Evolutionary conservation across 1,284 basidiomycete species (phyloP).

Genomic region (Malassezia obtusa): DNA sequence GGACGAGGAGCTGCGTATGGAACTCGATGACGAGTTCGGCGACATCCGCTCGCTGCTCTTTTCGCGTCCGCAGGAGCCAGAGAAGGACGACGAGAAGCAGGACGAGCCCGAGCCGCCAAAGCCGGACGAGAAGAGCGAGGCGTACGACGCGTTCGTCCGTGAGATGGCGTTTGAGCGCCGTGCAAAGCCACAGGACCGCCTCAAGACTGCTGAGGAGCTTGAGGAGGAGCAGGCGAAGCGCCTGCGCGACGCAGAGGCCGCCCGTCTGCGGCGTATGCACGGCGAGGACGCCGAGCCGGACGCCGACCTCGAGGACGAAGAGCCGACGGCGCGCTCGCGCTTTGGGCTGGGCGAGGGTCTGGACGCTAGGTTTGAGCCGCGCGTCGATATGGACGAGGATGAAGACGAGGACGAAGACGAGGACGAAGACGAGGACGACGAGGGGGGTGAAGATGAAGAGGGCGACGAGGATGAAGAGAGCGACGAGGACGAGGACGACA

Average conservation of each 20-base stretch:
- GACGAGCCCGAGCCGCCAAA: slow-evolving; percentile 2
- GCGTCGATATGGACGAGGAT: slow-evolving; percentile 75
- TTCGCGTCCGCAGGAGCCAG: slow-evolving; percentile 10
- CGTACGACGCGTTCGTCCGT: slow-evolving; percentile 81
- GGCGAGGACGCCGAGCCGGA: slow-evolving; percentile 58
- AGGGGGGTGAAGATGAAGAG: slow-evolving; percentile 35
- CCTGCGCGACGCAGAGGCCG: slow-evolving; percentile 74
- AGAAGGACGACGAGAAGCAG: slow-evolving; percentile 6
- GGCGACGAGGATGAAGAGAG: slow-evolving; percentile 37
- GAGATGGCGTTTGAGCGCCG: slow-evolving; percentile 87
- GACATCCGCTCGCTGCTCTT: slow-evolving; percentile 66
- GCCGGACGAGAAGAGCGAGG: slow-evolving; percentile 28
- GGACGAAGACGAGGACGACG: slow-evolving; percentile 28
- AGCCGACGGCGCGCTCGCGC: slow-evolving; percentile 25
- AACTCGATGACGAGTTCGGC: slow-evolving; percentile 80
- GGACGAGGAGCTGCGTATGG: slow-evolving; percentile 73
- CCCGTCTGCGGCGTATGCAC: slow-evolving; percentile 71
- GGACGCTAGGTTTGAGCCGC: slow-evolving; percentile 58
- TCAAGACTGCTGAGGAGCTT: slow-evolving; percentile 90
- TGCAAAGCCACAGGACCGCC: slow-evolving; percentile 85
- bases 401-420: slow-evolving; percentile 52
- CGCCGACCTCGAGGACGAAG: slow-evolving; percentile 37
- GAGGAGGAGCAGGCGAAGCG: slow-evolving; percentile 78
- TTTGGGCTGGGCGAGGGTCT: slow-evolving; percentile 12
- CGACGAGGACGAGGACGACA: slow-evolving; percentile 47